Percentiles rank a stretch among this genome's conserved stretches.
phyloP scores from a whole-genome alignment of 202 grass and related monocot species.

The Dendrocalamus latiflorus region DNA sequence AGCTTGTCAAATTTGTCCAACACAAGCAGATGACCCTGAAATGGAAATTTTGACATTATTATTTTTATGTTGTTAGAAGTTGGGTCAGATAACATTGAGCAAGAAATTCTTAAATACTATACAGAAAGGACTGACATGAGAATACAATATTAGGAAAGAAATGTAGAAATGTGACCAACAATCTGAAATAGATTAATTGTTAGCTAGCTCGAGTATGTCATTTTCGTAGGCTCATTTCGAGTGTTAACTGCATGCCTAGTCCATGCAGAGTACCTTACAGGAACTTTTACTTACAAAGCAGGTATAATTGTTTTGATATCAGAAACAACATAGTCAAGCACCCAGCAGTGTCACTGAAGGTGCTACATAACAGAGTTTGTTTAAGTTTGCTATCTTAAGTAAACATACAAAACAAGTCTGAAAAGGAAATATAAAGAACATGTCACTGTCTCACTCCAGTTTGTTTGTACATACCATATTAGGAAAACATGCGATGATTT shows the following conservation, averaged over 20 bases:
- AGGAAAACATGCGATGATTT: neutral
- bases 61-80: constrained; percentile 10
- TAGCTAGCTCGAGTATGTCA: neutral
- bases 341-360: neutral
- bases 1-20: constrained; percentile 73
- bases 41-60: constrained; percentile 30
- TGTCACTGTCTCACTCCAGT: neutral
- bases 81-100: neutral
- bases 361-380: neutral
- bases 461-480: neutral
- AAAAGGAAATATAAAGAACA: neutral
- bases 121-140: neutral
- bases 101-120: neutral
- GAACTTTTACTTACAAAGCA: constrained; percentile 6
- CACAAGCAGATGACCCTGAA: constrained; percentile 89
- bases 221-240: neutral
- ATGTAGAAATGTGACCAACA: neutral
- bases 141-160: neutral
- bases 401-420: neutral
- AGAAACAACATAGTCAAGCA: neutral
- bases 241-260: neutral
- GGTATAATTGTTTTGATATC: neutral
- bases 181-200: constrained; percentile 2
- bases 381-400: neutral
- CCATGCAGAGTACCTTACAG: neutral